Percentiles rank a stretch among this genome's conserved stretches.
Evolutionary conservation across 2,329 filamentous ascomycete genomes (phyloP).

Genomic region (Colletotrichum simmondsii): DNA sequence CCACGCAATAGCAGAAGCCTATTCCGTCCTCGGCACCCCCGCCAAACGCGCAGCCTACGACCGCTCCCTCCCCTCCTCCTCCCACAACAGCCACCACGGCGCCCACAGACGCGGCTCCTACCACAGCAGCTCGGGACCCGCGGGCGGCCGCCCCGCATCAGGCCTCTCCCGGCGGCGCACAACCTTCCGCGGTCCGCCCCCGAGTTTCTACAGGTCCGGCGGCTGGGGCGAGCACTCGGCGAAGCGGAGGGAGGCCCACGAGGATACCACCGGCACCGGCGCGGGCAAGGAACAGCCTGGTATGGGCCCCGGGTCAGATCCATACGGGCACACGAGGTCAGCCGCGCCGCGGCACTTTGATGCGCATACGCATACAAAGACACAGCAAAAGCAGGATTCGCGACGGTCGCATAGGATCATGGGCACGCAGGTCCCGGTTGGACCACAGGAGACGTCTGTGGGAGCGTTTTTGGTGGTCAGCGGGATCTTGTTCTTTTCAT

Average conservation of each 20-base stretch:
- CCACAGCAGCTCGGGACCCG: slow-evolving; percentile 65
- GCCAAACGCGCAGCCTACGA: slow-evolving; percentile 86
- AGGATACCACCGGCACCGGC: slow-evolving; percentile 48
- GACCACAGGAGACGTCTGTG: slow-evolving; percentile 51
- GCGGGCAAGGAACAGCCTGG: slow-evolving; percentile 46
- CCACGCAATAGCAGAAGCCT: slow-evolving; percentile 86
- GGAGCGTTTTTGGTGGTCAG: slow-evolving; percentile 62
- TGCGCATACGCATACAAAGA: slow-evolving; percentile 75
- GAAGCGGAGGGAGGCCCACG: slow-evolving; percentile 67
- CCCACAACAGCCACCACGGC: slow-evolving; percentile 43
- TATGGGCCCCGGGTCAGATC: slow-evolving; percentile 69
- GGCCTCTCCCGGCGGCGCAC: slow-evolving; percentile 82
- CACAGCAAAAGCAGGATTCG: slow-evolving; percentile 73
- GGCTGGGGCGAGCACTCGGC: slow-evolving; percentile 77
- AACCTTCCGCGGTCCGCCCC: slow-evolving; percentile 86
- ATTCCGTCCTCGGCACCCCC: slow-evolving; percentile 78
- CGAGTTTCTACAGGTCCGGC: slow-evolving; percentile 85
- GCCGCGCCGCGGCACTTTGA: slow-evolving; percentile 83
- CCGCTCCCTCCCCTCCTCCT: slow-evolving; percentile 64
- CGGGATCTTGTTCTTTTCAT: slow-evolving; percentile 56
- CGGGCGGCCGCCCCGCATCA: slow-evolving; percentile 80
- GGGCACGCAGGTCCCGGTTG: slow-evolving; percentile 50
- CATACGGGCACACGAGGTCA: slow-evolving; percentile 50
- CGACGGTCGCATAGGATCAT: slow-evolving; percentile 53
- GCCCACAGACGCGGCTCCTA: slow-evolving; percentile 57